Evolutionary conservation across 73 alveolate genomes (phyloP), one percentile per base, ranked within the genome.

Genomic region (Paramecium octaurelia): DNA sequence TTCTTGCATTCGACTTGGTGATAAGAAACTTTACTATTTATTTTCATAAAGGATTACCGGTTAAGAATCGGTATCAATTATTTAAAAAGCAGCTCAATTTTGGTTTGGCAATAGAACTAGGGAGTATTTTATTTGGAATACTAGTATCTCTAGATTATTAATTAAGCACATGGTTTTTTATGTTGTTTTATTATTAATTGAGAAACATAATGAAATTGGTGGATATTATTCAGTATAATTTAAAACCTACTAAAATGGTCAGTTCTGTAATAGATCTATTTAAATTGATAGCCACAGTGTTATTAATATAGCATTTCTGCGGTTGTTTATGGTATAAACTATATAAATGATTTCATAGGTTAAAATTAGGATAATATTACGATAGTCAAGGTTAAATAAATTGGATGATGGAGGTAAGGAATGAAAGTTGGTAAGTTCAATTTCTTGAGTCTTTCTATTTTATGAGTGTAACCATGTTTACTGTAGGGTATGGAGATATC

Each of bases 401-500:
- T 75, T 73, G 87, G 87, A 73, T 73, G 87, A 43, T 40, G 16
- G 48, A 31, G 3, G 6, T 36, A 29, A 58, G 27, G 27, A 48
- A 35, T 18, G 35, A 88, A 38, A 36, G 34, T 43, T 80, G 91
- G 91, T 20, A 23, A 3, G 57, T 80, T 10, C 24, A 24, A 46
- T 80, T 31, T 35, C 24, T 80, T n/a, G 75, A 80, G 21, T 80
- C 91, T 3, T 46, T 80, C 3, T 80, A 80, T 80, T 80, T 80
- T 80, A 80, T 80, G 70, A 46, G 76, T 80, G 91, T 80, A 14
- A 80, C 91, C 2, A 80, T 80, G 91, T 80, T 80, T 42, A 80
- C 91, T 31, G 91, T 80, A 20, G 91, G 91, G 1, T 80, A 80
- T 80, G 91, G 91, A 44, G 91, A 80, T 80, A 80, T 80, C 14